phyloP scores from a whole-genome alignment of 2,329 filamentous ascomycete species.

The Ceratocystis huliohia region DNA sequence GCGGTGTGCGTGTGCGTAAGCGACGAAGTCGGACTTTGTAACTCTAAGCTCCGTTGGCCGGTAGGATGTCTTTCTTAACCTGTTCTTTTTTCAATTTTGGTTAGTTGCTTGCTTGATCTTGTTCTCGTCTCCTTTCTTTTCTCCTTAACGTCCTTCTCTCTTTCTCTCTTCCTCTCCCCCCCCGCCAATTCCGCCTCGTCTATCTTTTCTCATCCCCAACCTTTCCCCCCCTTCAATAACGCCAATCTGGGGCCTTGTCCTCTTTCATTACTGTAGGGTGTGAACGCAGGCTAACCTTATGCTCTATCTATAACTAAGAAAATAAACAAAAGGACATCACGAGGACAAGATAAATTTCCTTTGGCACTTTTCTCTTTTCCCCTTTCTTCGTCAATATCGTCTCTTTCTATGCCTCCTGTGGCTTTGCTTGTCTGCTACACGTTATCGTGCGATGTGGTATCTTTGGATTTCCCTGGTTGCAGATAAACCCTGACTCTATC shows the following conservation, averaged over 20 bases:
- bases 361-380: neutral
- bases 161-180: neutral
- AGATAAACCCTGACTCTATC: too few relatives aligned
- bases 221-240: neutral
- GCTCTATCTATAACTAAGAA: neutral
- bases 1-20: neutral
- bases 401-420: neutral
- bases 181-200: neutral
- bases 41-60: neutral
- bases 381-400: neutral
- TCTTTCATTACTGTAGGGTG: neutral
- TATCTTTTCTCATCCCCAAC: neutral
- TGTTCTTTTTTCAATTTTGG: neutral
- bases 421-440: neutral
- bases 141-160: neutral
- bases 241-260: neutral
- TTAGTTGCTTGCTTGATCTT: neutral
- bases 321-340: conserved; percentile 4
- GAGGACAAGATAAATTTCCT: conserved; percentile 6
- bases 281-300: neutral
- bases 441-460: neutral
- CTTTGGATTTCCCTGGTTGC: too few relatives aligned
- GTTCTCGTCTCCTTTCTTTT: neutral
- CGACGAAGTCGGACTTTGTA: neutral
- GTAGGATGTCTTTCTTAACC: neutral